Base-by-base conservation (phyloP, 1,284 basidiomycete species). In the Leccinum fallax region DNA sequence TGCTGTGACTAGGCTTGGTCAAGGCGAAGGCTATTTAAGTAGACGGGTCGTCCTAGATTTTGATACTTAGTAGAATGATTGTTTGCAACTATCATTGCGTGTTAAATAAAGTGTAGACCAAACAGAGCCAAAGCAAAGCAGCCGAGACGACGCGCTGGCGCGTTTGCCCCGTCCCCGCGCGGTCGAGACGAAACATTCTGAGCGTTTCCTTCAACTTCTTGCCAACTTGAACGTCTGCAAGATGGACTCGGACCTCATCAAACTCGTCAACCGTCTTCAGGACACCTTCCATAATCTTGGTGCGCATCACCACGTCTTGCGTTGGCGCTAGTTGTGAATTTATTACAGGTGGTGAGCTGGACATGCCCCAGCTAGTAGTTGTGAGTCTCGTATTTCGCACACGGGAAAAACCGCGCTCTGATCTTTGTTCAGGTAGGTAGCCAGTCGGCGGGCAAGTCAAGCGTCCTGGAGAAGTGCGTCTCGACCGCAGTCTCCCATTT, bases 211-310 rank as follows among this genome's bases (percentile, higher is more conserved):
- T 61, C 55, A 24, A 24, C 24, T 57, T 62, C 62, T 54, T 53
- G 28, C 53, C 69, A 57, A 58, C 56, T 34, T 21, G 46, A 63
- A 58, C 55, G 61, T 75, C 75, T 46, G 11, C 63, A 83, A 68
- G 66, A 94, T 96, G 94, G 94, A 97, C 78, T 86, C 90, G 58
- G 95, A 98, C 77, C 87, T 98, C 69, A 99, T 98, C 71, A 89
- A 91, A 69, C 86, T 98, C 26, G 97, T 98, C 58, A 98, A 98
- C 81, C 92, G 91, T 80, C 89, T 99, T 54, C 97, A 98, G 79
- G 91, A 93, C 69, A 93, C 90, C 59, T 93, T 93, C 78, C 85
- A 81, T 74, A 92, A 92, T 71, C 84, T 93, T 60, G 90, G 91
- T 90, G 64, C 66, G 87, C 80, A 57, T 53, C 57, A 55, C 24